Evolutionary conservation across 2,329 filamentous ascomycete species (phyloP), one percentile per base, ranked within the genome.

Genomic region (Thielaviopsis ethacetica): DNA sequence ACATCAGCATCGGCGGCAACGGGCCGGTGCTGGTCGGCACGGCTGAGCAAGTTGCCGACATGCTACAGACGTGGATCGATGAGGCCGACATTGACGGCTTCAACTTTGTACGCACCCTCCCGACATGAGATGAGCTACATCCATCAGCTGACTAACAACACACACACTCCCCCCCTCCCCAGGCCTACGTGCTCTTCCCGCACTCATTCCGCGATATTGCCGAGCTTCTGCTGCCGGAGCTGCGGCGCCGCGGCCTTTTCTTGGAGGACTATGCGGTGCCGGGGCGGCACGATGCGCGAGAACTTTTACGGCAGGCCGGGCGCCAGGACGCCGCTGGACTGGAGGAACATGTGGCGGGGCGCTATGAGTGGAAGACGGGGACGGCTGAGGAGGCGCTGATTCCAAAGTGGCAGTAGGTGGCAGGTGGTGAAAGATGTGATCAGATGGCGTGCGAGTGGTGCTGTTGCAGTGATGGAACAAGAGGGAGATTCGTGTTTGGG

Each of bases 81-180:
- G 84, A 86, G 66, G 83, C 82, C 0, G 85, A 86, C 63, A 77
- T 88, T 0, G 85, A 88, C 65, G 85, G 85, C 0, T 89, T 89
- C 69, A 89, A 89, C 66, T 76, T 88, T 67, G 83, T 57, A 57
- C n/a, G n/a, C n/a, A n/a, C n/a, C n/a, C n/a, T n/a, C n/a, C n/a
- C n/a, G n/a, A n/a, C n/a, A n/a, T n/a, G n/a, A n/a, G n/a, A n/a
- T n/a, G n/a, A n/a, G n/a, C n/a, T n/a, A n/a, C n/a, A n/a, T n/a
- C n/a, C n/a, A n/a, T n/a, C n/a, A n/a, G n/a, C n/a, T n/a, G n/a
- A n/a, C n/a, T n/a, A n/a, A n/a, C n/a, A n/a, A n/a, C n/a, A n/a
- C n/a, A n/a, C n/a, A n/a, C n/a, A n/a, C n/a, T n/a, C n/a, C n/a
- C n/a, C n/a, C n/a, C n/a, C n/a, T n/a, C n/a, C 19, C 12, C 21